These are phyloP conservation scores for Tylopilus vinaceipallidus DNA, from an alignment of 768 basidiomycete genomes.

Conservation along the genomic window DNA sequence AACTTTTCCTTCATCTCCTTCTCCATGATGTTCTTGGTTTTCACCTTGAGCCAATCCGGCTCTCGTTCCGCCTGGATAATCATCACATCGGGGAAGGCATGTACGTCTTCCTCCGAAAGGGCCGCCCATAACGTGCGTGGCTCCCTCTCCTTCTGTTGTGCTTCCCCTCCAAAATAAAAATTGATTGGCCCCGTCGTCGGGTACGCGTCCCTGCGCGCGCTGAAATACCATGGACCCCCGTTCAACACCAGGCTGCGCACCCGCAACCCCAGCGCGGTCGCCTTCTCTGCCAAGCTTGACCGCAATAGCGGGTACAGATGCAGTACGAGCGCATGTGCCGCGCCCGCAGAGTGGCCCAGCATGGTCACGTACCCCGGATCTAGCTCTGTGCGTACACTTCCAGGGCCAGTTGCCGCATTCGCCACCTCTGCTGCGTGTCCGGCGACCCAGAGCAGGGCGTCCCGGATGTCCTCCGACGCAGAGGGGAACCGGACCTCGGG, in stretches of 20 bases:
- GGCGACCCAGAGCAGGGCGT: slow-evolving; percentile 55
- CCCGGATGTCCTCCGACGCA: slow-evolving; percentile 54
- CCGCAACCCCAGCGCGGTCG: slow-evolving; percentile 18
- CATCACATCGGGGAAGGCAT: slow-evolving; percentile 45
- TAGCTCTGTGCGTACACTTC: slow-evolving; percentile 22
- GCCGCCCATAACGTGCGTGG: slow-evolving; percentile 41
- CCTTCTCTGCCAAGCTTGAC: slow-evolving; percentile 32
- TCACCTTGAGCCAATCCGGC: slow-evolving; percentile 41
- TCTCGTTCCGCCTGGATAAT: slow-evolving; percentile 54
- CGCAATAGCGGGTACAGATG: slow-evolving; percentile 34
- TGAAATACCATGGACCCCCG: slow-evolving; percentile 45
- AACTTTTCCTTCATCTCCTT: slow-evolving; percentile 37
- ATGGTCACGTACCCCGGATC: slow-evolving; percentile 46
- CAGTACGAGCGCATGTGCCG: slow-evolving; percentile 46
- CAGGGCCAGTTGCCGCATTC: slow-evolving; percentile 1
- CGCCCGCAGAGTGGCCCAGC: slow-evolving; percentile 64
- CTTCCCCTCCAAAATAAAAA: slow-evolving; percentile 41
- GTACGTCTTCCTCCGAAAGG: slow-evolving; percentile 35
- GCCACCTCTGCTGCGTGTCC: slow-evolving; percentile 31
- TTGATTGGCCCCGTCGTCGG: slow-evolving; percentile 19
- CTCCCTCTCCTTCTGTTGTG: slow-evolving; percentile 37
- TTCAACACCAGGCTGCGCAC: slow-evolving; percentile 47
- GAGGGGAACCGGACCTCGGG: slow-evolving; percentile 55
- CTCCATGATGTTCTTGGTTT: slow-evolving; percentile 38
- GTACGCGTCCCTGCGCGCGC: slow-evolving; percentile 27